Evolutionary conservation across 1,284 basidiomycete species (phyloP).

Genomic region (Sanguinoderma infundibulare): DNA sequence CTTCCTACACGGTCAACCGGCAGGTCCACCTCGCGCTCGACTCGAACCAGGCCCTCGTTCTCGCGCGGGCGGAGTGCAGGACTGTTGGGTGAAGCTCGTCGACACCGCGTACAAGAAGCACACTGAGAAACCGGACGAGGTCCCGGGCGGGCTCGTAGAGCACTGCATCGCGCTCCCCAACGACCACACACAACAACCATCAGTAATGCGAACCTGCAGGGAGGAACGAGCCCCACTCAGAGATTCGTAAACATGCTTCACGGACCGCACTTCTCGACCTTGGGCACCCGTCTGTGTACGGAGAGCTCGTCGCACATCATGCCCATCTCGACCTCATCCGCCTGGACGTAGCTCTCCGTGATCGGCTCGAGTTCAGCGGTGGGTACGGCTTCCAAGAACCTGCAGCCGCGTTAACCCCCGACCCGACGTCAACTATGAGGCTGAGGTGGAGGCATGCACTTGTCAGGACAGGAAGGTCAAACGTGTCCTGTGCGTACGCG

Average conservation of each 20-base stretch:
- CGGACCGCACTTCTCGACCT: constrained; percentile 96
- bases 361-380: constrained; percentile 99
- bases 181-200: constrained; percentile 87
- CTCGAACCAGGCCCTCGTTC: constrained; percentile 93
- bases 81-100: constrained; percentile 86
- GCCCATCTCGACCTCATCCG: constrained; percentile 98
- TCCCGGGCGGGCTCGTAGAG: constrained; percentile 89
- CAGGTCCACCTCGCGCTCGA: constrained; percentile 95
- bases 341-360: constrained; percentile 91
- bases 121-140: constrained; percentile 87
- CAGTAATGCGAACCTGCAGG: constrained; percentile 56
- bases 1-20: constrained; percentile 98
- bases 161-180: constrained; percentile 99
- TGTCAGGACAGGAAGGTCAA: constrained; percentile 86
- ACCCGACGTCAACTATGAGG: neutral
- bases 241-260: constrained; percentile 97
- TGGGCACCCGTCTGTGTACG: constrained; percentile 90
- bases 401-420: constrained; percentile 34
- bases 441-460: constrained; percentile 47
- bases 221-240: constrained; percentile 88
- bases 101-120: constrained; percentile 90
- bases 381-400: constrained; percentile 91
- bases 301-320: constrained; percentile 99
- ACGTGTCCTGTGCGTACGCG: constrained; percentile 77
- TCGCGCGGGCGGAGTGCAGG: constrained; percentile 91